phyloP scores from a whole-genome alignment of 2,329 filamentous ascomycete genomes.

The Monosporascus sp. region DNA sequence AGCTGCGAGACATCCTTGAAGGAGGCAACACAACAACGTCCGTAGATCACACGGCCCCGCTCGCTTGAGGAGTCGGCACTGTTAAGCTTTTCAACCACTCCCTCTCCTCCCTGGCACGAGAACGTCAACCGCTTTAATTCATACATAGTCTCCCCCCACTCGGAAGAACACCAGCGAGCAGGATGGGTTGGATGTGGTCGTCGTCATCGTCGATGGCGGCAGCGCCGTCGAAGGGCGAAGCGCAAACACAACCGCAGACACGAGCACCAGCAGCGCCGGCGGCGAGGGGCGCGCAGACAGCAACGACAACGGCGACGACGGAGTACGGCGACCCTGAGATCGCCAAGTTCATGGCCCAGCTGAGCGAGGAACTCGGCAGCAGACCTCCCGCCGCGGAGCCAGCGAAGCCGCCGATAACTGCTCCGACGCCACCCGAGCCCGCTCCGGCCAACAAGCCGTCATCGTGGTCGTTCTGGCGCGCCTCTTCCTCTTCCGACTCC shows the following conservation, averaged over 20 bases:
- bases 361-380: slow-evolving; percentile 22
- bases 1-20: neutral
- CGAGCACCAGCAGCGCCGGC: slow-evolving; percentile 15
- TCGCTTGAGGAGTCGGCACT: neutral
- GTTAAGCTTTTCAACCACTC: neutral
- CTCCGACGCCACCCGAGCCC: neutral
- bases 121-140: neutral
- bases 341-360: slow-evolving; percentile 45
- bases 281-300: slow-evolving; percentile 14
- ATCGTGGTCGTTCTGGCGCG: slow-evolving; percentile 25
- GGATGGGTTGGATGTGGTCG: slow-evolving; percentile 63
- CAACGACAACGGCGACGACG: slow-evolving; percentile 12
- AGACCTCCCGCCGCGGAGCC: slow-evolving; percentile 12
- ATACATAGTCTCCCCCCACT: too few relatives aligned
- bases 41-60: neutral
- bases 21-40: neutral
- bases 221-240: slow-evolving; percentile 15
- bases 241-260: neutral
- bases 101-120: neutral
- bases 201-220: slow-evolving; percentile 30
- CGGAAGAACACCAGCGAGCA: slow-evolving; percentile 1
- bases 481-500: slow-evolving; percentile 21
- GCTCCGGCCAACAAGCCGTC: slow-evolving; percentile 2
- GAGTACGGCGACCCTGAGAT: slow-evolving; percentile 43
- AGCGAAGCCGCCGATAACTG: neutral